These are phyloP conservation scores for Mangifera indica DNA, from an alignment of 345 rosid species.

Conservation along the genomic window DNA sequence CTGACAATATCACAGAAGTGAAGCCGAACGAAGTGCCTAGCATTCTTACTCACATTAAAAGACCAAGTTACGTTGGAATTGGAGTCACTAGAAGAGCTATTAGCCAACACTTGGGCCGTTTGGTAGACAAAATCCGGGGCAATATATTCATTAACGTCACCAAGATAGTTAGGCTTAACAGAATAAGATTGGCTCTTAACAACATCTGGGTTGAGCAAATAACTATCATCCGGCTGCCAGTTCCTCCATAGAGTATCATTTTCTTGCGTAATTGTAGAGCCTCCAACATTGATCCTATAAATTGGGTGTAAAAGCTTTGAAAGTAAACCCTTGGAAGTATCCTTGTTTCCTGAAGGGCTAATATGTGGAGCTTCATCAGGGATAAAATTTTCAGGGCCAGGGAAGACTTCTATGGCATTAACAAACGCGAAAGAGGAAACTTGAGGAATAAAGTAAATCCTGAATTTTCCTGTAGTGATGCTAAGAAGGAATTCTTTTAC, in stretches of 20 bases:
- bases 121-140: slow-evolving; percentile 46
- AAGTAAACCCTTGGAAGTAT: slow-evolving; percentile 10
- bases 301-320: slow-evolving; percentile 31
- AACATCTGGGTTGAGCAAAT: slow-evolving; percentile 15
- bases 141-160: slow-evolving; percentile 10
- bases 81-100: background rate
- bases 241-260: slow-evolving; percentile 40
- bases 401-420: slow-evolving; percentile 70
- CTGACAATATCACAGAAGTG: slow-evolving; percentile 56
- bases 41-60: slow-evolving; percentile 37
- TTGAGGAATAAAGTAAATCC: slow-evolving; percentile 37
- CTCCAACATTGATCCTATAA: slow-evolving; percentile 51
- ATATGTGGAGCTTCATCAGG: slow-evolving; percentile 2
- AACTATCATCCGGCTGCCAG: slow-evolving; percentile 44
- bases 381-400: slow-evolving; percentile 31
- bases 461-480: slow-evolving; percentile 20
- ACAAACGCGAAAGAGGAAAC: slow-evolving; percentile 46
- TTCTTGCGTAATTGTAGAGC: slow-evolving; percentile 20
- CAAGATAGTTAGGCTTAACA: slow-evolving; percentile 6
- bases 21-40: slow-evolving; percentile 42
- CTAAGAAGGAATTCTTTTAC: slow-evolving; percentile 48
- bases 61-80: slow-evolving; percentile 45
- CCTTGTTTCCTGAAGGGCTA: background rate
- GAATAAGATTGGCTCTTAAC: background rate
- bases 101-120: slow-evolving; percentile 38